Conservation (phyloP, 352 stramenopile genomes). For the Aphanomyces astaci region DNA sequence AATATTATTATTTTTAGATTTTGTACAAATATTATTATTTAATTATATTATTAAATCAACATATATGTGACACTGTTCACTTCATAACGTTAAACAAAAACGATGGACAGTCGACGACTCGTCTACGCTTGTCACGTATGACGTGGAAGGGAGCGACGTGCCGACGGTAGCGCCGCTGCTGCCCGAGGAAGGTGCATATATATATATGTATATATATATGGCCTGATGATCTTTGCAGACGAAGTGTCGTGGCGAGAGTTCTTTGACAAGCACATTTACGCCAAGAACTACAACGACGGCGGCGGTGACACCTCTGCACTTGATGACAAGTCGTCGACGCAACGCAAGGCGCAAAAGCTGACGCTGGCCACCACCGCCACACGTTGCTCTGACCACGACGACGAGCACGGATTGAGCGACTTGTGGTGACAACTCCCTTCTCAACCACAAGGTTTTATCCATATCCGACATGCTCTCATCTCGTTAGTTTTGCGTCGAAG, state of each 20-base stretch:
- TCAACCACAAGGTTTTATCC: too few relatives aligned
- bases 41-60: too few relatives aligned
- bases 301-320: neutral
- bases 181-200: neutral
- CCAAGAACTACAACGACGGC: neutral
- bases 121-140: neutral
- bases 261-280: slow-evolving; percentile 4
- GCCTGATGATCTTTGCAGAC: neutral
- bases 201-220: too few relatives aligned
- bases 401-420: neutral
- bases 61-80: too few relatives aligned
- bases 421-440: neutral
- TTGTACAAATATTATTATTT: too few relatives aligned
- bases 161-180: neutral
- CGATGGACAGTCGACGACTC: neutral
- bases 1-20: too few relatives aligned
- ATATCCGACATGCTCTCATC: neutral
- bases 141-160: neutral
- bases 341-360: too few relatives aligned
- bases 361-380: neutral
- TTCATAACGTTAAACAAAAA: too few relatives aligned
- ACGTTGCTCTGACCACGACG: neutral
- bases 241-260: slow-evolving; percentile 2
- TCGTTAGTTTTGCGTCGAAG: neutral
- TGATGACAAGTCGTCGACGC: neutral